A percentile compares a stretch with the other conserved stretches of the same genome.
These are phyloP conservation scores for Lyophyllum atratum DNA, from an alignment of 768 basidiomycete species.

Conservation along the genomic window DNA sequence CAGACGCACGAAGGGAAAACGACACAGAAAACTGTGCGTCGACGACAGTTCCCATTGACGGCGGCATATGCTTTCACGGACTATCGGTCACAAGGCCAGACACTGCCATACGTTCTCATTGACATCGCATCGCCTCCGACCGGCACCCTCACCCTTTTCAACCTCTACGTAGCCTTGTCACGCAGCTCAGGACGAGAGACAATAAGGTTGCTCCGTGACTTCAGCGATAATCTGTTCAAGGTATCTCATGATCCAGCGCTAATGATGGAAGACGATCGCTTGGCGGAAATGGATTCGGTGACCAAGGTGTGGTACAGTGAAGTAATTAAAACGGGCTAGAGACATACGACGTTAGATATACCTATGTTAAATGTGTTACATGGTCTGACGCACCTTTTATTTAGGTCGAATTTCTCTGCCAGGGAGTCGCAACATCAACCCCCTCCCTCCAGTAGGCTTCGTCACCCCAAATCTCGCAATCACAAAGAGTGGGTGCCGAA, in stretches of 20 bases:
- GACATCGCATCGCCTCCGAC: constrained; percentile 34
- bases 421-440: no score
- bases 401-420: no score
- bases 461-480: no score
- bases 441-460: no score
- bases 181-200: constrained; percentile 26
- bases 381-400: no score
- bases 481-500: no score
- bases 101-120: constrained; percentile 31
- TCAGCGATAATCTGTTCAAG: constrained; percentile 27
- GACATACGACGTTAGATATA: background rate
- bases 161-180: constrained; percentile 35
- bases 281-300: background rate
- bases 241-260: background rate
- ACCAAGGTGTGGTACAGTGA: background rate
- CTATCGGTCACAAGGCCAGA: constrained; percentile 40
- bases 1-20: background rate
- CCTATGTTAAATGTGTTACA: background rate
- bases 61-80: constrained; percentile 41
- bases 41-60: background rate
- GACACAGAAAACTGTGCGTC: background rate
- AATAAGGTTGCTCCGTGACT: constrained; percentile 33
- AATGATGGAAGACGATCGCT: background rate
- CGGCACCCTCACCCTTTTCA: constrained; percentile 28
- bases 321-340: background rate